A percentile compares a stretch with the other conserved stretches of the same genome.
Evolutionary conservation across 2,329 filamentous ascomycete species (phyloP).

Genomic region (Xylariaceae sp.): DNA sequence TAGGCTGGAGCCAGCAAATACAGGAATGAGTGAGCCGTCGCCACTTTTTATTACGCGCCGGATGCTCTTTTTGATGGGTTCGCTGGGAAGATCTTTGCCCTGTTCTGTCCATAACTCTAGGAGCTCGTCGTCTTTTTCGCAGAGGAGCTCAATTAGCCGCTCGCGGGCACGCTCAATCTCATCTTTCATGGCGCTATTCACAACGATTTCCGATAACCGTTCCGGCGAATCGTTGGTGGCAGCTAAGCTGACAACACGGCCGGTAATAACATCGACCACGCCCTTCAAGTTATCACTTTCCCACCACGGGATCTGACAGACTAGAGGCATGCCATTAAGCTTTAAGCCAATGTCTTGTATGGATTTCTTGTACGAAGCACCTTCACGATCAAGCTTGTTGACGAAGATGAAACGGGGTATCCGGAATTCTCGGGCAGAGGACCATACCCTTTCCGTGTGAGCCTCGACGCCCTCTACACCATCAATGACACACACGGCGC

Average conservation of each 20-base stretch:
- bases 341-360: constrained; percentile 79
- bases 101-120: constrained; percentile 78
- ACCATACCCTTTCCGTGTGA: constrained; percentile 95
- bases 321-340: constrained; percentile 76
- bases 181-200: constrained; percentile 46
- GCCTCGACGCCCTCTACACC: constrained; percentile 92
- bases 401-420: constrained; percentile 80
- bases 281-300: constrained; percentile 73
- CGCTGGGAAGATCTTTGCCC: constrained; percentile 65
- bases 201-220: constrained; percentile 45
- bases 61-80: constrained; percentile 66
- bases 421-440: constrained; percentile 75
- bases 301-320: constrained; percentile 97
- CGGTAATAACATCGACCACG: constrained; percentile 74
- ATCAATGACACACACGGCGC: constrained; percentile 87
- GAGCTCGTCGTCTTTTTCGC: constrained; percentile 81
- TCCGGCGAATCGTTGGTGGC: constrained; percentile 36
- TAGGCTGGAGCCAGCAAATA: constrained; percentile 90
- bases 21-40: constrained; percentile 69
- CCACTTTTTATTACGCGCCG: constrained; percentile 63
- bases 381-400: constrained; percentile 81
- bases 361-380: constrained; percentile 75
- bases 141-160: constrained; percentile 74
- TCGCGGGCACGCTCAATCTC: constrained; percentile 73
- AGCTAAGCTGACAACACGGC: constrained; percentile 70